These are phyloP conservation scores for Middelhovenomyces tepae DNA, from an alignment of 805 yeast species.

Conservation along the genomic window DNA sequence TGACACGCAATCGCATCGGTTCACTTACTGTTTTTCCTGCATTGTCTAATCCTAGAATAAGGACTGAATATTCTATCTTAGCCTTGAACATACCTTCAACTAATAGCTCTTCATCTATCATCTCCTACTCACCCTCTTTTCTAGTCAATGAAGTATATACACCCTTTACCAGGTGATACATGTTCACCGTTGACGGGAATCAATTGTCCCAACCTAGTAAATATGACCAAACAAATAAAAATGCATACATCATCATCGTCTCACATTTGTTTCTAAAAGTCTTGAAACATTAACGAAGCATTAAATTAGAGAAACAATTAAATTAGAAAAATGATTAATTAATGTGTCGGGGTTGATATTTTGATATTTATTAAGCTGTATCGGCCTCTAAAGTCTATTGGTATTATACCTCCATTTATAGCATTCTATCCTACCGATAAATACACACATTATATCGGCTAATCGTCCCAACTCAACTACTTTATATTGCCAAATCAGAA, in stretches of 20 bases:
- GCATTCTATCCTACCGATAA: too few species aligned
- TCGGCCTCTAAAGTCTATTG: too few species aligned
- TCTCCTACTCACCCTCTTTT: slow-evolving; percentile 37
- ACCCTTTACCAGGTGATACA: slow-evolving; percentile 64
- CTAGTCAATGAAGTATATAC: slow-evolving; percentile 50
- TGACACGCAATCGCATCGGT: slow-evolving; percentile 15
- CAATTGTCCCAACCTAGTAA: background rate
- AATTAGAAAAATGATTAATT: too few species aligned
- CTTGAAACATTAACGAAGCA: too few species aligned
- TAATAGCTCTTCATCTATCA: background rate
- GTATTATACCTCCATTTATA: too few species aligned
- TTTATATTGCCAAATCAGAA: too few species aligned
- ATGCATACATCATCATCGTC: background rate
- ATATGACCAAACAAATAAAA: background rate
- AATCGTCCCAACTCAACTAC: too few species aligned
- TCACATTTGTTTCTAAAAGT: background rate
- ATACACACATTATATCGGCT: too few species aligned
- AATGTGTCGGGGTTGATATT: too few species aligned
- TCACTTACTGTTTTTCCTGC: slow-evolving; percentile 75
- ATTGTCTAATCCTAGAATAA: slow-evolving; percentile 86
- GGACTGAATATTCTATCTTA: slow-evolving; percentile 52
- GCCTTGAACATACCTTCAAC: background rate
- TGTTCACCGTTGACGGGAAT: slow-evolving; percentile 17
- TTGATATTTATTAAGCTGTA: too few species aligned
- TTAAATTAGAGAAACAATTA: too few species aligned